Percentiles rank a stretch among this genome's conserved stretches.
These are phyloP conservation scores for Syncephalis fuscata DNA, from an alignment of 371 early-diverging fungal species.

Conservation along the genomic window DNA sequence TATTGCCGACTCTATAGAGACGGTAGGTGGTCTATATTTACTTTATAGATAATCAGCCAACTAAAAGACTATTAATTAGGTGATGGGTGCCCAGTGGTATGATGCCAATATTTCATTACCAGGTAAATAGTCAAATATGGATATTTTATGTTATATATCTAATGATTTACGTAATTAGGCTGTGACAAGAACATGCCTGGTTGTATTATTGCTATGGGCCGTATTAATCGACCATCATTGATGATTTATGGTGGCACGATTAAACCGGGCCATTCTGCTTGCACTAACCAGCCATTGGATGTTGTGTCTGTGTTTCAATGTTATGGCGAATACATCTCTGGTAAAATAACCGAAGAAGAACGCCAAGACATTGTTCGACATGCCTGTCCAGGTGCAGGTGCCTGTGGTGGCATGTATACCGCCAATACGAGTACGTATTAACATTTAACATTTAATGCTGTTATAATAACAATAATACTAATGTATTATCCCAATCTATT, in stretches of 20 bases:
- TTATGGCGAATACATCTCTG: constrained; percentile 83
- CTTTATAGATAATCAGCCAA: background rate
- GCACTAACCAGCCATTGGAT: constrained; percentile 53
- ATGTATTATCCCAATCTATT: too few relatives aligned
- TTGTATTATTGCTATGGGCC: constrained; percentile 85
- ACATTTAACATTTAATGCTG: background rate
- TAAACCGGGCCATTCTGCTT: constrained; percentile 45
- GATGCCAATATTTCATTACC: constrained; percentile 91
- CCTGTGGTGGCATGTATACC: constrained; percentile 97
- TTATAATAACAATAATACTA: constrained; percentile 1
- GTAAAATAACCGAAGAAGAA: constrained; percentile 71
- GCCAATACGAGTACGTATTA: constrained; percentile 70
- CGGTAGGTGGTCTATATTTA: constrained; percentile 27
- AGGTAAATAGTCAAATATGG: constrained; percentile 10
- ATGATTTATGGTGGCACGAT: constrained; percentile 93
- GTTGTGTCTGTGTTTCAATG: constrained; percentile 92
- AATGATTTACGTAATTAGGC: constrained; percentile 21
- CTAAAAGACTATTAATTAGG: constrained; percentile 12
- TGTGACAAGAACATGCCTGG: constrained; percentile 99
- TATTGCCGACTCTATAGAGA: constrained; percentile 96
- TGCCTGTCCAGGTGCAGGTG: constrained; percentile 93
- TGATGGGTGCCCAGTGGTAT: constrained; percentile 93
- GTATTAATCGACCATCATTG: constrained; percentile 86
- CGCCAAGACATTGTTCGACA: constrained; percentile 71
- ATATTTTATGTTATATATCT: constrained; percentile 2